Evolutionary conservation across 495 filamentous ascomycete species (phyloP), one percentile per base, ranked within the genome.

Genomic region (Hypoxylon intermedium): DNA sequence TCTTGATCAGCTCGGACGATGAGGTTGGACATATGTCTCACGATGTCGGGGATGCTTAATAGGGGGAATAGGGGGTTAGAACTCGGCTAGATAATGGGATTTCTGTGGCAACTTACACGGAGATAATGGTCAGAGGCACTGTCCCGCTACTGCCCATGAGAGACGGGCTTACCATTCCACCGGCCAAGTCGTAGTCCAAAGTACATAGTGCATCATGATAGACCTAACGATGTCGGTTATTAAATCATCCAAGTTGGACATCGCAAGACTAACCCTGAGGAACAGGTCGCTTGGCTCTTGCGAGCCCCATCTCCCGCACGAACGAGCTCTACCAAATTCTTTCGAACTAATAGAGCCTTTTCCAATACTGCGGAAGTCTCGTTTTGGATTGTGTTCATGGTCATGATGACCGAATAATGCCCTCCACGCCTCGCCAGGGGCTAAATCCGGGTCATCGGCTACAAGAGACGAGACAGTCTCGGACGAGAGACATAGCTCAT

Each of bases 1-100:
- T 93, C 89, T 38, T 78, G 82, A 67, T 90, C 77, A 1, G 89
- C 89, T 0, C 88, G 80, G 12, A 79, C 87, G 46, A 93, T 91
- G 15, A 88, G 79, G 65, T 92, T 92, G 11, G 86, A 83, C 75
- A 89, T 86, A 73, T 92, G 88, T 4, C 87, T 80, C 48, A 80
- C 81, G 40, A 91, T 85, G 64, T 93, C 89, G 3, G 85, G 83
- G 9, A 92, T 67, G 3, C 77, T 81, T 49, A 6, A 16, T 6
- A 4, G 42, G 31, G 7, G n/a, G 26, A 28, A 28, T 5, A 28
- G 26, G 5, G 23, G 63, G 52, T 53, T 34, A 58, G 23, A 6
- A 36, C n/a, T 31, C 5, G 15, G 15, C 20, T 6, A 6, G 16
- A 53, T 18, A 45, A 9, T 3, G 24, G 2, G n/a, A 7, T 26